These are phyloP conservation scores for Diaporthe sp. DNA, from an alignment of 2,329 filamentous ascomycete genomes.

Conservation along the genomic window DNA sequence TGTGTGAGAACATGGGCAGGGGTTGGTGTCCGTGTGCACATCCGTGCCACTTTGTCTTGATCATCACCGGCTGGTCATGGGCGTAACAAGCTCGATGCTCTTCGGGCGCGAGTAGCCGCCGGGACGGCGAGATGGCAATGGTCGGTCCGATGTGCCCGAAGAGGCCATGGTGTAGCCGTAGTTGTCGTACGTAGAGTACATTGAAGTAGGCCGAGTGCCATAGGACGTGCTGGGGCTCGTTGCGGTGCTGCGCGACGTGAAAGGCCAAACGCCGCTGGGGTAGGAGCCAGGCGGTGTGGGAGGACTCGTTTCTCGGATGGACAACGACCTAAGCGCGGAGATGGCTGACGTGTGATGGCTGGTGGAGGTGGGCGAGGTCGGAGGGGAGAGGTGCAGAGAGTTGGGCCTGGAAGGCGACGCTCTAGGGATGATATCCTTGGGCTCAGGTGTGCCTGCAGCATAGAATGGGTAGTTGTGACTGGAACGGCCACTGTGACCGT, in stretches of 20 bases:
- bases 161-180: slow-evolving; percentile 57
- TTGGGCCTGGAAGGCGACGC: slow-evolving; percentile 72
- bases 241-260: slow-evolving; percentile 60
- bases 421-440: slow-evolving; percentile 73
- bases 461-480: slow-evolving; percentile 58
- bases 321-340: slow-evolving; percentile 67
- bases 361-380: slow-evolving; percentile 60
- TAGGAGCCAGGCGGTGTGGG: slow-evolving; percentile 62
- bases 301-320: slow-evolving; percentile 66
- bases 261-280: slow-evolving; percentile 65
- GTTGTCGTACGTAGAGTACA: slow-evolving; percentile 66
- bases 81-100: slow-evolving; percentile 74
- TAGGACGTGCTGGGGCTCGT: slow-evolving; percentile 68
- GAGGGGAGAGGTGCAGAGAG: slow-evolving; percentile 67
- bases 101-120: slow-evolving; percentile 68
- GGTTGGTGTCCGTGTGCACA: slow-evolving; percentile 16
- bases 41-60: not conserved
- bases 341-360: slow-evolving; percentile 64
- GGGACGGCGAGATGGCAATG: slow-evolving; percentile 68
- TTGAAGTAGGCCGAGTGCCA: slow-evolving; percentile 53
- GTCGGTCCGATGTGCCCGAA: slow-evolving; percentile 61
- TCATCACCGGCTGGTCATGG: slow-evolving; percentile 60
- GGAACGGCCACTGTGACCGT: slow-evolving; percentile 22
- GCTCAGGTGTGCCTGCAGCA: slow-evolving; percentile 61
- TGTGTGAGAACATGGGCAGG: slow-evolving; percentile 11